Percentiles rank a stretch among this genome's conserved stretches.
phyloP scores from a whole-genome alignment of 257 asterid genomes.

The Primulina huaijiensis region DNA sequence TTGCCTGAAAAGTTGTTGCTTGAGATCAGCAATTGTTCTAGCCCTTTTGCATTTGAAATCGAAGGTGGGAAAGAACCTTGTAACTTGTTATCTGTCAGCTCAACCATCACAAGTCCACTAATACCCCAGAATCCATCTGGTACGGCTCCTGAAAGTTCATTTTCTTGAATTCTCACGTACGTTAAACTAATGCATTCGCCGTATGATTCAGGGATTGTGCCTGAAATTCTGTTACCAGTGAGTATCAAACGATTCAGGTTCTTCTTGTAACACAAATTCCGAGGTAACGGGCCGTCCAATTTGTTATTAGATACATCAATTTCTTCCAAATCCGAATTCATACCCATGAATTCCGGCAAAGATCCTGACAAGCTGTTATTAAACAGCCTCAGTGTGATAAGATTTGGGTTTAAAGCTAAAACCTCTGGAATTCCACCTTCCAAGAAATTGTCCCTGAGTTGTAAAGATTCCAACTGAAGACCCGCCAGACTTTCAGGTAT shows the following conservation, averaged over 20 bases:
- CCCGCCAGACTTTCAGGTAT: constrained; percentile 62
- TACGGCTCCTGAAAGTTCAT: constrained; percentile 48
- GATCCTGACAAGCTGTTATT: constrained; percentile 61
- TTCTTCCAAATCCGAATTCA: constrained; percentile 54
- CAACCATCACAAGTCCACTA: constrained; percentile 37
- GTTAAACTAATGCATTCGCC: constrained; percentile 57
- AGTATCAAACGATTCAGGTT: constrained; percentile 37
- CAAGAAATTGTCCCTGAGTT: constrained; percentile 58
- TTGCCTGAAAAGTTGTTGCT: constrained; percentile 60
- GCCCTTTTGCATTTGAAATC: constrained; percentile 41
- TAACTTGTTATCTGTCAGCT: constrained; percentile 50
- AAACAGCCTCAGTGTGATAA: constrained; percentile 49
- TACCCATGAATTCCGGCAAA: constrained; percentile 55
- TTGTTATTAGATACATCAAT: constrained; percentile 65
- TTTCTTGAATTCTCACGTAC: constrained; percentile 46
- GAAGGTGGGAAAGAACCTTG: constrained; percentile 61
- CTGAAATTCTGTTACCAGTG: constrained; percentile 58
- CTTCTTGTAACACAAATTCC: constrained; percentile 48
- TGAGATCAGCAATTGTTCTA: constrained; percentile 45
- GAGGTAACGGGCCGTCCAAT: constrained; percentile 68
- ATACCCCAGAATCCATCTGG: constrained; percentile 70
- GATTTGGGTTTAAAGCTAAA: constrained; percentile 42
- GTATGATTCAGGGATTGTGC: constrained; percentile 58
- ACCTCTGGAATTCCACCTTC: constrained; percentile 60
- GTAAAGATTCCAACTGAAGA: constrained; percentile 43